These are phyloP conservation scores for Mycena vulgaris DNA, from an alignment of 768 basidiomycete genomes.

Conservation along the genomic window DNA sequence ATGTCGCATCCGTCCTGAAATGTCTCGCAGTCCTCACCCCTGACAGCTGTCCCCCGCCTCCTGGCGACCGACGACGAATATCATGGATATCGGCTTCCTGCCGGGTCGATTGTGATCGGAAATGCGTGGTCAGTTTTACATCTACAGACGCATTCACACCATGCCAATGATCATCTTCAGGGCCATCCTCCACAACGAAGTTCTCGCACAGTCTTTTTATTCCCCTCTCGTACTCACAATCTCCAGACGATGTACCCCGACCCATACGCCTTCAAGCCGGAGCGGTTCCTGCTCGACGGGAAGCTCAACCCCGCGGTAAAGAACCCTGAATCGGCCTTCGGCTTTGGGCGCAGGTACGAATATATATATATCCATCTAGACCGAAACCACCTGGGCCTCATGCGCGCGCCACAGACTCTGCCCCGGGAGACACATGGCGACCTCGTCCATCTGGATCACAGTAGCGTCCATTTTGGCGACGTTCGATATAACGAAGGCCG, in stretches of 20 bases:
- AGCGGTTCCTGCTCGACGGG: conserved; percentile 49
- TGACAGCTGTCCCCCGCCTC: conserved; percentile 45
- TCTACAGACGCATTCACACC: not conserved
- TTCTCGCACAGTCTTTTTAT: not conserved
- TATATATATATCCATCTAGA: not conserved
- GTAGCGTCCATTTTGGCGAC: conserved; percentile 49
- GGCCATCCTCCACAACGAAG: conserved; percentile 21
- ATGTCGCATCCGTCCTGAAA: conserved; percentile 22
- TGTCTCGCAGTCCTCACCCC: not conserved
- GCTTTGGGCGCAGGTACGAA: conserved; percentile 5
- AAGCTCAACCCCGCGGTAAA: not conserved
- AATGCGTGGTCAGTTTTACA: conserved; percentile 38
- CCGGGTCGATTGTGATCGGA: conserved; percentile 41
- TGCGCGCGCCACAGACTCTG: conserved; percentile 47
- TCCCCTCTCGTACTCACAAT: no score
- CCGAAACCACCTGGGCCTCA: not conserved
- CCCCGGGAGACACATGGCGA: conserved; percentile 50
- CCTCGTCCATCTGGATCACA: conserved; percentile 46
- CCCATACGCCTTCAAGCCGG: conserved; percentile 54
- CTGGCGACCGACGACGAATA: conserved; percentile 51
- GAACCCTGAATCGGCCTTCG: not conserved
- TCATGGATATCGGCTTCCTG: conserved; percentile 53
- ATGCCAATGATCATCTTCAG: not conserved
- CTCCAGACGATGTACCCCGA: conserved; percentile 47
- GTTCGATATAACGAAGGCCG: conserved; percentile 46